phyloP scores from a whole-genome alignment of 192 early-diverging fungal species.

The Podila verticillata region DNA sequence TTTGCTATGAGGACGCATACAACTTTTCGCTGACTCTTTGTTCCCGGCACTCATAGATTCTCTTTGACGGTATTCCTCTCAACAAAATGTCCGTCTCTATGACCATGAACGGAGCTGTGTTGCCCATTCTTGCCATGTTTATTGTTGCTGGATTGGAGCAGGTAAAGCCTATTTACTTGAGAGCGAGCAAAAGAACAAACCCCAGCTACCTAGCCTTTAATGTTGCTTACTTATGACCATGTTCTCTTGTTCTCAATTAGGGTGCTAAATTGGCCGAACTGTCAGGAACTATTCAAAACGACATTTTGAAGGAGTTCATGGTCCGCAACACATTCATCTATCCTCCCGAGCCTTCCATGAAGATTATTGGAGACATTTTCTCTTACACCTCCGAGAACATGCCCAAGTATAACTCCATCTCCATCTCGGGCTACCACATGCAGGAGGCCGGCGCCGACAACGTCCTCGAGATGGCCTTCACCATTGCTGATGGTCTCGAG shows the following conservation, averaged over 20 bases:
- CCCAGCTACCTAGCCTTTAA: background rate
- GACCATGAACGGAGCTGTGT: conserved; percentile 96
- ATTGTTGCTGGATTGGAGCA: conserved; percentile 90
- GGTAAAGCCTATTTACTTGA: conserved; percentile 1
- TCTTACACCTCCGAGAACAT: conserved; percentile 87
- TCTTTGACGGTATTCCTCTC: conserved; percentile 90
- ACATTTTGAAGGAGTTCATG: conserved; percentile 95
- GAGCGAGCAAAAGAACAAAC: background rate
- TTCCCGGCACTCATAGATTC: conserved; percentile 53
- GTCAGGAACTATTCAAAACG: conserved; percentile 91
- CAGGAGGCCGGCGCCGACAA: conserved; percentile 92
- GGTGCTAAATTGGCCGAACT: conserved; percentile 83
- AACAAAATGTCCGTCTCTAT: conserved; percentile 93
- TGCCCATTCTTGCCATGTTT: conserved; percentile 92
- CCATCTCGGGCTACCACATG: conserved; percentile 95
- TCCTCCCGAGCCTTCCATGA: conserved; percentile 91
- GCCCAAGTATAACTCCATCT: conserved; percentile 96
- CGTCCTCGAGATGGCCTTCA: conserved; percentile 92
- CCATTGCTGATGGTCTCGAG: conserved; percentile 89
- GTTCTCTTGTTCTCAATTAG: conserved; percentile 11
- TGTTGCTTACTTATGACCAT: background rate
- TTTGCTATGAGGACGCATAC: background rate
- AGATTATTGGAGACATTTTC: conserved; percentile 91
- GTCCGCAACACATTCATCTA: conserved; percentile 95
- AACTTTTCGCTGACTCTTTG: background rate